Conservation (phyloP, 208 protist species). For the Trypanosomatidae sp. region DNA sequence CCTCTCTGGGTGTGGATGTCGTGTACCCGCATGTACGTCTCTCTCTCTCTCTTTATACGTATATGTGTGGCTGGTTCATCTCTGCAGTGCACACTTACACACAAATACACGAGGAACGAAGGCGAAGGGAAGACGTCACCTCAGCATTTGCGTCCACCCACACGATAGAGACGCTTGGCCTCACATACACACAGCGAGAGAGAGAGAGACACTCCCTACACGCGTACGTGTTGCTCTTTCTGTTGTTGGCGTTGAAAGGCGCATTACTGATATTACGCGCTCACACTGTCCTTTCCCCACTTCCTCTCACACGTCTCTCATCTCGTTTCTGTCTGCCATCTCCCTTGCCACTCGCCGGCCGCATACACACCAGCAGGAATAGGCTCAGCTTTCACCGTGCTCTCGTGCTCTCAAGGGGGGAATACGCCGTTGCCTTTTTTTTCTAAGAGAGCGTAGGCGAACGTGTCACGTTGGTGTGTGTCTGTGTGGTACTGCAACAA, state of each 20-base stretch:
- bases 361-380: not conserved
- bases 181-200: too few relatives aligned
- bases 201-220: not conserved
- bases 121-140: not conserved
- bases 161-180: not conserved
- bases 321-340: not conserved
- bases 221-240: not conserved
- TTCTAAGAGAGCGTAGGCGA: constrained; percentile 7
- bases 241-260: not conserved
- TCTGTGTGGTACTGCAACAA: constrained; percentile 12
- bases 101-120: not conserved
- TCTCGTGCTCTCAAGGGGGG: not conserved
- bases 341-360: not conserved
- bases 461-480: not conserved
- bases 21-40: not conserved
- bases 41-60: not conserved
- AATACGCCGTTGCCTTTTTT: not conserved
- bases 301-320: not conserved
- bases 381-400: not conserved
- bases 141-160: not conserved
- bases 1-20: not conserved
- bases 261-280: not conserved
- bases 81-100: not conserved
- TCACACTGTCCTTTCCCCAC: not conserved
- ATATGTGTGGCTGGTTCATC: not conserved